Conservation (phyloP, 2,329 filamentous ascomycete species). For the Colletotrichum siamense region DNA sequence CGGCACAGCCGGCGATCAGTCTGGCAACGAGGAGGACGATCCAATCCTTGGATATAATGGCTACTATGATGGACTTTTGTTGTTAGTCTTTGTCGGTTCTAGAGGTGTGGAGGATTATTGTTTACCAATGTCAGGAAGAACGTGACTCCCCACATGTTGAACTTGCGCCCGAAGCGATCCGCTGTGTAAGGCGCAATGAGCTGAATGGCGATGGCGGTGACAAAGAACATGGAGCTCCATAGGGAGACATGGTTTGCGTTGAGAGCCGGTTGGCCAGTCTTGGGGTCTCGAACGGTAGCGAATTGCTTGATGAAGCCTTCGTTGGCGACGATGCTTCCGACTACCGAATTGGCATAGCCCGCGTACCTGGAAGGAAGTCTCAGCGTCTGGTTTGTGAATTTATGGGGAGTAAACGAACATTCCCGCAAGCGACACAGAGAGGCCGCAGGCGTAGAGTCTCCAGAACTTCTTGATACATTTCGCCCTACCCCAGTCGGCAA, state of each 20-base stretch:
- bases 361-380: background rate
- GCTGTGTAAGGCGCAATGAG: accelerated
- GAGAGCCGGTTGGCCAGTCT: background rate
- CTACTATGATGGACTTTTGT: background rate
- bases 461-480: background rate
- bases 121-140: background rate
- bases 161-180: background rate
- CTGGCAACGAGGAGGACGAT: background rate
- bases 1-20: background rate
- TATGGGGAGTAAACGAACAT: background rate
- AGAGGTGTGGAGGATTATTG: background rate
- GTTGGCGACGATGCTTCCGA: constrained; percentile 3
- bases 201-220: background rate
- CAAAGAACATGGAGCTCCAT: background rate
- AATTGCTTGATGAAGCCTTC: constrained; percentile 6
- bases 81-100: background rate
- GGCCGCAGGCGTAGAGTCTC: background rate
- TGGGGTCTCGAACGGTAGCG: background rate
- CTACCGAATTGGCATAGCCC: background rate
- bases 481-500: background rate
- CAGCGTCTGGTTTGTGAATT: background rate
- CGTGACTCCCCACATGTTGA: background rate
- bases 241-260: background rate
- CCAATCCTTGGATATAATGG: background rate
- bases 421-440: background rate